Evolutionary conservation across 345 rosid species (phyloP), one percentile per base, ranked within the genome.

Genomic region (Dimocarpus longan): DNA sequence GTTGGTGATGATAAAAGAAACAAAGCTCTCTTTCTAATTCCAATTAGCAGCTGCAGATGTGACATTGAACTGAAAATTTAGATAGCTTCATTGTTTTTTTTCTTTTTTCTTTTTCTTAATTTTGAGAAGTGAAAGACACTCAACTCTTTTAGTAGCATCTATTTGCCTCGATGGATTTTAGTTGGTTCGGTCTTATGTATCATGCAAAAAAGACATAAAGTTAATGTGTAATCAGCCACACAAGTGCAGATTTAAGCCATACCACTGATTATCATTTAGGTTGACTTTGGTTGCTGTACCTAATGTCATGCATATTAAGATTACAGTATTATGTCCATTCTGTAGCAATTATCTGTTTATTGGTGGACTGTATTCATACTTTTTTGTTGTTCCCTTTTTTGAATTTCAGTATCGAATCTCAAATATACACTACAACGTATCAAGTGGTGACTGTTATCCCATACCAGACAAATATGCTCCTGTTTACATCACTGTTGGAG

Each of bases 401-500:
- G 3, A 65, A 68, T 86, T 59, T 80, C 85, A 93, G 99, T 88
- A 93, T 82, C 93, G 98, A 40, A 80, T 94, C 78, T 96, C 99
- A 59, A 94, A 95, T 73, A 68, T 93, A 85, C 85, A 81, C 73
- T 93, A 90, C 83, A 89, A 93, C 66, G 82, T 92, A 56, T 89
- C 98, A 64, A 90, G 90, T 68, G 93, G 97, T 42, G 87, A 86
- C 46, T 65, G 84, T 60, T 90, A 66, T 79, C 98, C 98, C 1
- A 70, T 87, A 71, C 85, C 92, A 10, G 94, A 96, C 80, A 83
- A 94, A 77, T 94, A 90, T 48, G 98, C 98, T 66, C 98, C 99
- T 1, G 87, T 96, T 74, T 93, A 96, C 85, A 86, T 93, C 18
- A 96, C 94, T 9, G 95, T 94, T 69, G 98, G 99, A 76, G 98